Conservation (phyloP, 371 early-diverging fungal genomes). For the Blakeslea trispora region DNA sequence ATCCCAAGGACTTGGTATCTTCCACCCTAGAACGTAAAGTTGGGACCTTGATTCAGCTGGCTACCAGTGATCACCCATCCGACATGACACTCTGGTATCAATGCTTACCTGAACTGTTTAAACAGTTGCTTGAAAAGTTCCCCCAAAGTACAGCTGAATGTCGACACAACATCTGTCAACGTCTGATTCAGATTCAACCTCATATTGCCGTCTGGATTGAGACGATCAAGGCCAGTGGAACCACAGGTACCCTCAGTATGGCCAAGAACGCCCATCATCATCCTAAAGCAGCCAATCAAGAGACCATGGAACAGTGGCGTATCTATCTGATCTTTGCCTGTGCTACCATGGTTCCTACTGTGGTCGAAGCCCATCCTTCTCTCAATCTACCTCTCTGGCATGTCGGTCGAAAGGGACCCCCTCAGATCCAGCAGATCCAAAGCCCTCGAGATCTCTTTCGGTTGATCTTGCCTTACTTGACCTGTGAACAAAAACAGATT, state of each 20-base stretch:
- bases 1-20: slow-evolving; percentile 54
- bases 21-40: slow-evolving; percentile 54
- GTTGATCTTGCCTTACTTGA: slow-evolving; percentile 64
- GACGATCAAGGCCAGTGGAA: slow-evolving; percentile 36
- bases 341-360: slow-evolving; percentile 58
- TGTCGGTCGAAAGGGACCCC: slow-evolving; percentile 58
- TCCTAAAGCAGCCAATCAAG: slow-evolving; percentile 53
- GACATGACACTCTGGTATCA: slow-evolving; percentile 59
- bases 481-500: slow-evolving; percentile 72
- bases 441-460: slow-evolving; percentile 64
- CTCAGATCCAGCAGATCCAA: slow-evolving; percentile 55
- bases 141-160: slow-evolving; percentile 63
- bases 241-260: slow-evolving; percentile 48
- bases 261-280: slow-evolving; percentile 35
- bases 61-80: slow-evolving; percentile 53
- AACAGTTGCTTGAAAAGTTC: slow-evolving; percentile 63
- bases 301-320: slow-evolving; percentile 80
- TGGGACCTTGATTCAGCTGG: slow-evolving; percentile 35
- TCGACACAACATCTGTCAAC: slow-evolving; percentile 59
- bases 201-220: slow-evolving; percentile 61
- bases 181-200: slow-evolving; percentile 66
- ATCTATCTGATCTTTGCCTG: slow-evolving; percentile 73
- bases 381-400: slow-evolving; percentile 36
- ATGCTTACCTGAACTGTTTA: slow-evolving; percentile 70
- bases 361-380: slow-evolving; percentile 23